These are phyloP conservation scores for Ophiognomonia clavigignenti-juglandacearum DNA, from an alignment of 2,329 filamentous ascomycete genomes.

Conservation along the genomic window DNA sequence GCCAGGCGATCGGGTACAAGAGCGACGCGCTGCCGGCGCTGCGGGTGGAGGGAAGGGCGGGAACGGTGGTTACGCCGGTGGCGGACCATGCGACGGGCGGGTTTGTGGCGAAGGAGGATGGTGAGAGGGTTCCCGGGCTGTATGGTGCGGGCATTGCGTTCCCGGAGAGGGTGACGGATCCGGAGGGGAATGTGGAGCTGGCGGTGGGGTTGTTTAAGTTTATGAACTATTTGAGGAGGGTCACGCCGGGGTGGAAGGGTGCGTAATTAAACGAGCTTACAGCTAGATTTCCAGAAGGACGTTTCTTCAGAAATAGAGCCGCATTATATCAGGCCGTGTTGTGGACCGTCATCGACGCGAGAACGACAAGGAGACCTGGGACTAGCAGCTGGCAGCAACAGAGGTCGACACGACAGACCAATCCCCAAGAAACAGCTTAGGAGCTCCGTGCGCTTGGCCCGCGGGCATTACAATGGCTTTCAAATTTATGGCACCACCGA, in stretches of 20 bases:
- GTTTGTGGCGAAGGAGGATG: slow-evolving; percentile 39
- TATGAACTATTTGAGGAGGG: slow-evolving; percentile 56
- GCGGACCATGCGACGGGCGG: slow-evolving; percentile 34
- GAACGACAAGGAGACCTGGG: too few relatives aligned
- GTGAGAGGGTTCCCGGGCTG: slow-evolving; percentile 42
- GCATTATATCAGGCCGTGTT: too few relatives aligned
- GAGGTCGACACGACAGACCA: too few relatives aligned
- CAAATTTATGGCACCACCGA: too few relatives aligned
- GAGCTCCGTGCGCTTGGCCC: too few relatives aligned
- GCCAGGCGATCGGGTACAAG: slow-evolving; percentile 57
- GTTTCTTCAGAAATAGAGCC: too few relatives aligned
- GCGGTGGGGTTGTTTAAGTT: slow-evolving; percentile 63
- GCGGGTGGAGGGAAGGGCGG: slow-evolving; percentile 25
- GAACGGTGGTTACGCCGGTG: slow-evolving; percentile 14
- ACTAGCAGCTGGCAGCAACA: too few relatives aligned
- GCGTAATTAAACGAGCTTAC: too few relatives aligned
- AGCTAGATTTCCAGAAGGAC: too few relatives aligned
- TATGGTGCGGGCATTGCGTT: slow-evolving; percentile 61
- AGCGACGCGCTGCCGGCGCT: slow-evolving; percentile 45
- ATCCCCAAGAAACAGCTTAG: too few relatives aligned
- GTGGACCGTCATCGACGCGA: too few relatives aligned
- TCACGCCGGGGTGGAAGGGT: slow-evolving; percentile 43
- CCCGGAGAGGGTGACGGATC: slow-evolving; percentile 56
- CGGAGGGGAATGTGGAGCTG: slow-evolving; percentile 55
- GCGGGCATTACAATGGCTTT: too few relatives aligned